These are phyloP conservation scores for Wallacemonas rigidus DNA, from an alignment of 208 protist genomes.

Conservation along the genomic window DNA sequence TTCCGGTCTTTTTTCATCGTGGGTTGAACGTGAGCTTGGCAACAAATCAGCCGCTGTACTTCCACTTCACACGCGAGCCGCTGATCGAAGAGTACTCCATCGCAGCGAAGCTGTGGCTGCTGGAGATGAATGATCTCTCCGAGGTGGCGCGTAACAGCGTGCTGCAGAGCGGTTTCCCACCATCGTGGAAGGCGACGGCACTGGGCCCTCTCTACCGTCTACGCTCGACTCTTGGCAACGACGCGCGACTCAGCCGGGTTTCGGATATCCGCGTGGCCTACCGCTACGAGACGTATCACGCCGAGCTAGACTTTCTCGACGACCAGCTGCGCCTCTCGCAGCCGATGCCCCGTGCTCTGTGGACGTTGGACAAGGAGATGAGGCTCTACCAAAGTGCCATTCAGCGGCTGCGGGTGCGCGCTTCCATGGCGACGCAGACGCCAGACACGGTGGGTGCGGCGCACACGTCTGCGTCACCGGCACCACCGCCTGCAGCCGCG, in stretches of 20 bases:
- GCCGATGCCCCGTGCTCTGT: constrained; percentile 76
- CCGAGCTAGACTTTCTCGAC: constrained; percentile 88
- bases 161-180: constrained; percentile 94
- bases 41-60: constrained; percentile 97
- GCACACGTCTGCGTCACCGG: not conserved
- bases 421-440: not conserved
- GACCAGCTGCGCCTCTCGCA: constrained; percentile 53
- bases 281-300: constrained; percentile 93
- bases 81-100: constrained; percentile 99
- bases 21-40: constrained; percentile 98
- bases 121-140: constrained; percentile 97
- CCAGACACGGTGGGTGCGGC: not conserved
- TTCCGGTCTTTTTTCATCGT: constrained; percentile 94
- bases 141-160: constrained; percentile 99
- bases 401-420: constrained; percentile 4
- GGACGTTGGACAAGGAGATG: constrained; percentile 68
- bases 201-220: constrained; percentile 92
- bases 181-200: constrained; percentile 93
- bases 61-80: constrained; percentile 95
- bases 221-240: constrained; percentile 90
- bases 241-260: constrained; percentile 94
- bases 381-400: constrained; percentile 54
- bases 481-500: not conserved
- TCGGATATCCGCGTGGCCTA: constrained; percentile 96
- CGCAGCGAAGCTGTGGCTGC: constrained; percentile 96